phyloP scores from a whole-genome alignment of 2,329 filamentous ascomycete genomes.

The Xylaria sp. region DNA sequence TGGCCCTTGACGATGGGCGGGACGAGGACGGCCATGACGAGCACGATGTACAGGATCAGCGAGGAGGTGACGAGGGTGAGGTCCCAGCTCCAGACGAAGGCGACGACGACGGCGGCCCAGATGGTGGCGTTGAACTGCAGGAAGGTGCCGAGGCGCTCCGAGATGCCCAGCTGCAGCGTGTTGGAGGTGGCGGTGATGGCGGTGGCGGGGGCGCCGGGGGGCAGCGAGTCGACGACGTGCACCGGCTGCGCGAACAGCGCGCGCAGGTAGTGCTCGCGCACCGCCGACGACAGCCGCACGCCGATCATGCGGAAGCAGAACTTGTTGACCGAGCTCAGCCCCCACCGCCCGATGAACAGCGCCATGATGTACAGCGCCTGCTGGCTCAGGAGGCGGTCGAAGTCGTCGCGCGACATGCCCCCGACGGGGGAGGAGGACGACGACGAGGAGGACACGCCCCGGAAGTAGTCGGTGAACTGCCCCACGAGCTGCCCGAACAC shows the following conservation, averaged over 20 bases:
- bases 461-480: constrained; percentile 46
- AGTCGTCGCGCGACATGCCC: constrained; percentile 38
- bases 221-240: constrained; percentile 65
- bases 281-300: constrained; percentile 58
- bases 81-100: constrained; percentile 58
- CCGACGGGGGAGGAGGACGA: too few species aligned
- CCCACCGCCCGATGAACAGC: constrained; percentile 67
- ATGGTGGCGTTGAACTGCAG: constrained; percentile 56
- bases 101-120: constrained; percentile 52
- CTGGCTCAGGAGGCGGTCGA: constrained; percentile 43
- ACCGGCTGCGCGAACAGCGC: constrained; percentile 64
- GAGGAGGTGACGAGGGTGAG: constrained; percentile 59
- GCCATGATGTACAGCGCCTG: constrained; percentile 66
- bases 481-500: constrained; percentile 54
- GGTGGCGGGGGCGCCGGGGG: constrained; percentile 57
- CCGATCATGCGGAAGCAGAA: constrained; percentile 61
- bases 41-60: constrained; percentile 54
- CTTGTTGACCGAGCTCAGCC: constrained; percentile 61
- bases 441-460: constrained; percentile 34
- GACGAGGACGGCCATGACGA: constrained; percentile 50
- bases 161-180: constrained; percentile 62
- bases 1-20: constrained; percentile 56
- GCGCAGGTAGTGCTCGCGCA: constrained; percentile 64
- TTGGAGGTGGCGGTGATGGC: constrained; percentile 64
- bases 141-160: constrained; percentile 60